Percentiles rank a stretch among this genome's conserved stretches.
These are phyloP conservation scores for Boletus pseudo-olivaceus DNA, from an alignment of 768 basidiomycete genomes.

Conservation along the genomic window DNA sequence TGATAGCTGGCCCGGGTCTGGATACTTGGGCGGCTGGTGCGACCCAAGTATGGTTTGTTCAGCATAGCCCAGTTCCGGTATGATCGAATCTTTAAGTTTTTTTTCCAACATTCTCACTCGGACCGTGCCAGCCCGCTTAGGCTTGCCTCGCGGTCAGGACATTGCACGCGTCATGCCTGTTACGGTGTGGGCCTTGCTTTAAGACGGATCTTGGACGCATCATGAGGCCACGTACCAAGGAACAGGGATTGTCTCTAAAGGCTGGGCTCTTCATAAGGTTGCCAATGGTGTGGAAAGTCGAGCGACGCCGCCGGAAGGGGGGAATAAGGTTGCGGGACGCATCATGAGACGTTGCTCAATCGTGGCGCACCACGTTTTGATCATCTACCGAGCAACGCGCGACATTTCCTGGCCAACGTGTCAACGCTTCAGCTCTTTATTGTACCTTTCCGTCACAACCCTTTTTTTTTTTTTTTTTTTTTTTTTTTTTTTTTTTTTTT, in stretches of 20 bases:
- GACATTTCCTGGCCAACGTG: not conserved
- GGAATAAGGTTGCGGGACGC: slow-evolving; percentile 8
- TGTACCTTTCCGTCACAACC: slow-evolving; percentile 3
- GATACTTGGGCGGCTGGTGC: slow-evolving; percentile 8
- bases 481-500: not conserved
- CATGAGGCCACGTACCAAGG: not conserved
- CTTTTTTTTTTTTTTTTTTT: not conserved
- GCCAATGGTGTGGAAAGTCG: not conserved
- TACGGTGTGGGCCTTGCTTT: not conserved
- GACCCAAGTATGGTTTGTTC: slow-evolving; percentile 15
- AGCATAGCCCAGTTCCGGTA: slow-evolving; percentile 31
- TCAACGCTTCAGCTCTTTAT: too few species aligned
- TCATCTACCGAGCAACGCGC: slow-evolving; percentile 1
- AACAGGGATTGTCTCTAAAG: not conserved
- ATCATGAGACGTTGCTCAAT: slow-evolving; percentile 1
- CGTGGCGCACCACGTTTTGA: slow-evolving; percentile 16
- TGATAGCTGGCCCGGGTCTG: slow-evolving; percentile 7
- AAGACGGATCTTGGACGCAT: slow-evolving; percentile 20
- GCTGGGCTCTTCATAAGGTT: not conserved
- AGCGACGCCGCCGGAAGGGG: slow-evolving; percentile 16
- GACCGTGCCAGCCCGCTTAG: slow-evolving; percentile 12
- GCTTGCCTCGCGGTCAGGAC: slow-evolving; percentile 6
- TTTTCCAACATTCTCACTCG: slow-evolving; percentile 16
- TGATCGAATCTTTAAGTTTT: slow-evolving; percentile 27
- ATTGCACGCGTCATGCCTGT: slow-evolving; percentile 3